Base-by-base conservation (phyloP, 495 filamentous ascomycete species). In the Lepidopterella palustris region DNA sequence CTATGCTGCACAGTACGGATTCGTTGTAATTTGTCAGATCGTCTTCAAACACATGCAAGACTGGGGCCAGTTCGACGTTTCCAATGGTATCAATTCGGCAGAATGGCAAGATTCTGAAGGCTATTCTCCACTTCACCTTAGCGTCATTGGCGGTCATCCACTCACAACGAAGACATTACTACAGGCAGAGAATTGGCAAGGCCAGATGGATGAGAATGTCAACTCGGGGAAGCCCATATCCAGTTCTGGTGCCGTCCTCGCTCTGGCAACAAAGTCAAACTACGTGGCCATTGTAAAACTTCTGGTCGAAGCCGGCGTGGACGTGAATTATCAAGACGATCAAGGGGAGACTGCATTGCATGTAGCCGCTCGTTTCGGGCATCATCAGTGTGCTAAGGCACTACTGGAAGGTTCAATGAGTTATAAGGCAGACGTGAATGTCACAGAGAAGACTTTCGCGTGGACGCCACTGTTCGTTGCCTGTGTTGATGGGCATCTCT, bases 401-500 rank as follows among this genome's bases (percentile, higher is more conserved):
- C 73, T 98, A 21, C 70, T 98, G 9, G 76, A 85, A 6, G 89
- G 88, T 11, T 84, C 82, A 0, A 65, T 76, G 6, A 74, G 80
- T 27, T 87, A 90, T 60, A 88, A 85, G 60, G 84, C 85, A 0
- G 75, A 97, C 63, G 73, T 89, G 2, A 88, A 96, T 57, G 69
- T 96, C 28, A 74, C 82, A 0, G 93, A 98, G 68, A 87, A 86
- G 45, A 87, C 85, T 0, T 97, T 93, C 67, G 84, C 85, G 1
- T 97, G 95, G 92, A 96, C 92, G 0, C 90, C 95, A 4, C 74
- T 98, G 4, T 95, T 97, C 64, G 82, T 95, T 62, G 90, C 95
- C 15, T 86, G 87, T 58, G 92, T 97, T 0, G 92, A 97, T 60
- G 91, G 90, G 0, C 82, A 88, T 56, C 69, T 90, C 29, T 71